These are phyloP conservation scores for Oryza brachyantha DNA, from an alignment of 176 grass and related monocot genomes.

Conservation along the genomic window DNA sequence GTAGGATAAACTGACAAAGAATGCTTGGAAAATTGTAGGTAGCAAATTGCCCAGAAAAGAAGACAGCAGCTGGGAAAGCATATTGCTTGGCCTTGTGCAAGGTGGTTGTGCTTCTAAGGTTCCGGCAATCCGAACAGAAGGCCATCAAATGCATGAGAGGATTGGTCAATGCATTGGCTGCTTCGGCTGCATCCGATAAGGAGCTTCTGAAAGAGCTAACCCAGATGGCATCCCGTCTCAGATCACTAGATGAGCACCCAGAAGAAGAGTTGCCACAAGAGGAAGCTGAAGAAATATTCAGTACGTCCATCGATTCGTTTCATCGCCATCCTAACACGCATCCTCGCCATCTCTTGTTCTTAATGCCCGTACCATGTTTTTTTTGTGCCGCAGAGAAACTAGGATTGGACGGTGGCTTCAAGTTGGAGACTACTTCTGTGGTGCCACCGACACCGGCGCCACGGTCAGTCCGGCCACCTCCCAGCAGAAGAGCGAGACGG, in stretches of 20 bases:
- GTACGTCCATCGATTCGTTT: conserved; percentile 22
- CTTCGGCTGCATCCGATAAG: conserved; percentile 49
- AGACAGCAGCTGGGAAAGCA: conserved; percentile 69
- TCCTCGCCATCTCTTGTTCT: background rate
- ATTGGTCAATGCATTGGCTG: conserved; percentile 45
- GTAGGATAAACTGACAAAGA: conserved; percentile 14
- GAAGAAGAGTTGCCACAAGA: conserved; percentile 61
- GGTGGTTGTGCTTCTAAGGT: conserved; percentile 55
- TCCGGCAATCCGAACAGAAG: conserved; percentile 70
- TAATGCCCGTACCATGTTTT: background rate
- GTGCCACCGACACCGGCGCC: conserved; percentile 67
- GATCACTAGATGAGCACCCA: conserved; percentile 57
- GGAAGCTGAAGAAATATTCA: conserved; percentile 44
- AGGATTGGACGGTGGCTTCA: conserved; percentile 52
- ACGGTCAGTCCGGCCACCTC: conserved; percentile 48
- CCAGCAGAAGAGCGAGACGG: conserved; percentile 50
- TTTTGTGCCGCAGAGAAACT: conserved; percentile 55
- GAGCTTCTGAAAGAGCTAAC: conserved; percentile 69
- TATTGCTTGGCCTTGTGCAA: conserved; percentile 66
- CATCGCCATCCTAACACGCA: background rate
- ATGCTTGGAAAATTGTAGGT: conserved; percentile 54
- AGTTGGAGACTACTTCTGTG: conserved; percentile 33
- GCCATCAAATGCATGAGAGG: conserved; percentile 87
- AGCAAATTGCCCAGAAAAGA: conserved; percentile 65
- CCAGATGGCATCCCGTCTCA: conserved; percentile 67